phyloP scores from a whole-genome alignment of 2,329 filamentous ascomycete species.

The Pseudogymnoascus sp. region DNA sequence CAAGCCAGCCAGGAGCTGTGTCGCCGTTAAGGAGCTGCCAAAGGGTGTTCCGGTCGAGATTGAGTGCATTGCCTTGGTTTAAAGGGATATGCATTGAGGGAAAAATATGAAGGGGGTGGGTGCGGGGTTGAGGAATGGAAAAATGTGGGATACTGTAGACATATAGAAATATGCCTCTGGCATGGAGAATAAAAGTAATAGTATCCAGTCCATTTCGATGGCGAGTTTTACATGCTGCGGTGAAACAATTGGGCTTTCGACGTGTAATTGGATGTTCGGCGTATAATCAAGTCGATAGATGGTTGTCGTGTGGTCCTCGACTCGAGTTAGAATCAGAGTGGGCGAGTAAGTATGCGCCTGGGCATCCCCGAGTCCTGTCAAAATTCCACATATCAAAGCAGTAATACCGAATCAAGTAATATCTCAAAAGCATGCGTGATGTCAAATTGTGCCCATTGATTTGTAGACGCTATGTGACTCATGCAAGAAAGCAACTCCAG shows the following conservation, averaged over 20 bases:
- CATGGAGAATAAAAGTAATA: neutral
- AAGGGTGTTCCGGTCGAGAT: constrained; percentile 87
- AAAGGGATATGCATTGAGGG: constrained; percentile 19
- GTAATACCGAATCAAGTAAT: neutral
- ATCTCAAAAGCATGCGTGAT: constrained; percentile 6
- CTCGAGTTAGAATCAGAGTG: neutral
- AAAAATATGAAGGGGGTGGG: neutral
- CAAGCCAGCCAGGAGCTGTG: constrained; percentile 85
- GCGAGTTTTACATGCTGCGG: neutral
- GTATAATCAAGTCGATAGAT: neutral
- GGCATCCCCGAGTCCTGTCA: neutral
- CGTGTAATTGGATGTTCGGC: neutral
- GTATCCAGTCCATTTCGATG: neutral
- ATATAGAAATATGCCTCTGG: constrained; percentile 2
- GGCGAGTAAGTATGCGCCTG: neutral
- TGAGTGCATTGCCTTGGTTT: constrained; percentile 73
- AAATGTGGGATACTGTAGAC: neutral
- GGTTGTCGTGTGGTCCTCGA: neutral
- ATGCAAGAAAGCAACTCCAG: constrained; percentile 17
- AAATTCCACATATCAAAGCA: neutral
- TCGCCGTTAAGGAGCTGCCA: constrained; percentile 82
- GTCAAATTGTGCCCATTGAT: constrained; percentile 13
- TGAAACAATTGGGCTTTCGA: neutral
- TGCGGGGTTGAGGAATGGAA: neutral
- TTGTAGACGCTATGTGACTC: constrained; percentile 16